A percentile compares a stretch with the other conserved stretches of the same genome.
Evolutionary conservation across 2,329 filamentous ascomycete genomes (phyloP).

Genomic region (Exophiala alcalophila): DNA sequence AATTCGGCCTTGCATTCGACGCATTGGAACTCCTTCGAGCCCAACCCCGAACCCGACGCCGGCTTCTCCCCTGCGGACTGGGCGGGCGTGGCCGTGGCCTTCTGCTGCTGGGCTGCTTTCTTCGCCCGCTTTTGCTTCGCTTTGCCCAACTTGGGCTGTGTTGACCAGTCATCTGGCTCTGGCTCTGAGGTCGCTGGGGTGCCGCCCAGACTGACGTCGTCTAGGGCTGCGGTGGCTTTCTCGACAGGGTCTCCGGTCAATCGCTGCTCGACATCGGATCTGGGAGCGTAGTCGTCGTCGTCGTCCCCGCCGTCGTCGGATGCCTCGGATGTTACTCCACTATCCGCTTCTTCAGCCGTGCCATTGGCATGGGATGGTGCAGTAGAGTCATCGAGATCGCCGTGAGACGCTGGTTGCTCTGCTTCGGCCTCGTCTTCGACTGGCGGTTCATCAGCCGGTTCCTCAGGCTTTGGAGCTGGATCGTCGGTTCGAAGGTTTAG

Average conservation of each 20-base stretch:
- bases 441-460: constrained; percentile 9
- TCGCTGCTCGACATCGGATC: constrained; percentile 41
- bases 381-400: constrained; percentile 19
- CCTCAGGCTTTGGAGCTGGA: constrained; percentile 24
- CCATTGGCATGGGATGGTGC: not conserved
- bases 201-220: constrained; percentile 24
- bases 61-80: constrained; percentile 46
- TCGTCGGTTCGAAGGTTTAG: constrained; percentile 17
- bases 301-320: constrained; percentile 36
- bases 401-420: constrained; percentile 21
- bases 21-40: constrained; percentile 60
- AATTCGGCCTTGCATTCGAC: constrained; percentile 75
- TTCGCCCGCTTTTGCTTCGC: constrained; percentile 54
- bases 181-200: constrained; percentile 25
- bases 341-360: constrained; percentile 7
- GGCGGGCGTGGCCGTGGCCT: constrained; percentile 53
- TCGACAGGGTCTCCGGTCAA: constrained; percentile 30
- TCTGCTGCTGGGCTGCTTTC: constrained; percentile 45
- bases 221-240: constrained; percentile 21
- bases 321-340: no score
- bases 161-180: constrained; percentile 22
- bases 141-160: constrained; percentile 45
- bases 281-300: constrained; percentile 45
- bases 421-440: constrained; percentile 1
- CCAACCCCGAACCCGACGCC: constrained; percentile 18